These are phyloP conservation scores for Geoglossum cookeanum DNA, from an alignment of 2,329 filamentous ascomycete genomes.

Conservation along the genomic window DNA sequence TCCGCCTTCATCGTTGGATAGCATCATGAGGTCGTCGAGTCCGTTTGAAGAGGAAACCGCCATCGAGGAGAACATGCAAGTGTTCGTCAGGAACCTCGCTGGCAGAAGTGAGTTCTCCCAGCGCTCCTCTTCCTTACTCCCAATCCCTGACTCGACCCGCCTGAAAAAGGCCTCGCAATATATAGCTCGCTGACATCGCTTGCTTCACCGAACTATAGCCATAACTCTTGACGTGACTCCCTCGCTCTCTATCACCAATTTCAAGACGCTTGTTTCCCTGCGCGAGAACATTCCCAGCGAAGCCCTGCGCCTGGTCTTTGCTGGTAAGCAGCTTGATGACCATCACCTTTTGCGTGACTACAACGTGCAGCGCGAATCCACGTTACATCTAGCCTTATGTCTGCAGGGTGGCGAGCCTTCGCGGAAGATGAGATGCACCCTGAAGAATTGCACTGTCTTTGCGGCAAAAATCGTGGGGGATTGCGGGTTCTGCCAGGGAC, in stretches of 20 bases:
- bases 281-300: constrained; percentile 33
- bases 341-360: constrained; percentile 25
- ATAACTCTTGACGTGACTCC: constrained; percentile 36
- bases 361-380: constrained; percentile 30
- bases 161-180: constrained; percentile 3
- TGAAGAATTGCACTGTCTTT: constrained; percentile 71
- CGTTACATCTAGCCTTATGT: constrained; percentile 34
- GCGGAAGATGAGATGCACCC: constrained; percentile 69
- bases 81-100: constrained; percentile 40
- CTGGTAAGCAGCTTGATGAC: constrained; percentile 34
- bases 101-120: constrained; percentile 32
- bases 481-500: constrained; percentile 83
- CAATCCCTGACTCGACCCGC: not conserved
- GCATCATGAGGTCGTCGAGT: constrained; percentile 24
- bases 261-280: constrained; percentile 36
- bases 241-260: constrained; percentile 33
- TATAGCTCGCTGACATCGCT: constrained; percentile 8
- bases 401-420: constrained; percentile 34
- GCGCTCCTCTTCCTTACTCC: not conserved
- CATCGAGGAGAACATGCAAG: constrained; percentile 34
- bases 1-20: constrained; percentile 9
- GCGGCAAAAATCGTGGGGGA: constrained; percentile 91
- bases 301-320: constrained; percentile 36
- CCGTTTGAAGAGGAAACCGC: constrained; percentile 18
- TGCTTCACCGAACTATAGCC: constrained; percentile 21